Conservation (phyloP, 2,329 filamentous ascomycete species). For the Trichoderma gracile region DNA sequence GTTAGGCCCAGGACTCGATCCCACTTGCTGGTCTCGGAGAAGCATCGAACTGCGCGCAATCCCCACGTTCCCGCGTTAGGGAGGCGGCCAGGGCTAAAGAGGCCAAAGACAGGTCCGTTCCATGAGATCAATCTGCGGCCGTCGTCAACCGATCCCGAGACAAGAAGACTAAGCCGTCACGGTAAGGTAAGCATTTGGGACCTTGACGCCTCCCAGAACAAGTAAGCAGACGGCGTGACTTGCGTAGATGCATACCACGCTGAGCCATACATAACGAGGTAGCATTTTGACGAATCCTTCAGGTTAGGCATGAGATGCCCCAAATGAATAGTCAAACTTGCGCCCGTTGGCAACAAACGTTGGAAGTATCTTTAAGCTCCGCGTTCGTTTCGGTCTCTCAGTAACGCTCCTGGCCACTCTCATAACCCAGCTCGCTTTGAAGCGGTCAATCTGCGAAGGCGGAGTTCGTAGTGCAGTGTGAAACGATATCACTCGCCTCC, state of each 20-base stretch:
- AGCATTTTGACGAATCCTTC: not conserved
- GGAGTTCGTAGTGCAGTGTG: not conserved
- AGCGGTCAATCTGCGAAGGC: not conserved
- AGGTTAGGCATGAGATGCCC: not conserved
- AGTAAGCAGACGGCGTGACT: conserved; percentile 16
- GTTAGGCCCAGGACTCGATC: conserved; percentile 9
- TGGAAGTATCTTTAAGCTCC: not conserved
- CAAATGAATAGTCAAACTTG: not conserved
- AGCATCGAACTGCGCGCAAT: conserved; percentile 3
- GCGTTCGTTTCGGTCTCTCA: not conserved
- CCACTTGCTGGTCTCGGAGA: conserved; percentile 13
- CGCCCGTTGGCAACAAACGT: not conserved
- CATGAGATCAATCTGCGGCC: conserved; percentile 24
- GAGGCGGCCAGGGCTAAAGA: conserved; percentile 17
- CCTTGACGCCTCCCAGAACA: conserved; percentile 22
- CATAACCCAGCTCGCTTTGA: not conserved
- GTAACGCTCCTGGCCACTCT: not conserved
- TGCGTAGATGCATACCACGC: not conserved
- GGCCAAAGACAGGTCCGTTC: conserved; percentile 16
- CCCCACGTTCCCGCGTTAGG: conserved; percentile 22
- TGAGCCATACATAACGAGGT: conserved; percentile 3
- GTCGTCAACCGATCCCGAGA: conserved; percentile 21
- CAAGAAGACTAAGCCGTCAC: conserved; percentile 16
- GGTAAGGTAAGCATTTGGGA: conserved; percentile 21
- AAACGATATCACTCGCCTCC: not conserved